Evolutionary conservation across 352 stramenopile species (phyloP), one percentile per base, ranked within the genome.

Genomic region (Globisporangium cystogenes): DNA sequence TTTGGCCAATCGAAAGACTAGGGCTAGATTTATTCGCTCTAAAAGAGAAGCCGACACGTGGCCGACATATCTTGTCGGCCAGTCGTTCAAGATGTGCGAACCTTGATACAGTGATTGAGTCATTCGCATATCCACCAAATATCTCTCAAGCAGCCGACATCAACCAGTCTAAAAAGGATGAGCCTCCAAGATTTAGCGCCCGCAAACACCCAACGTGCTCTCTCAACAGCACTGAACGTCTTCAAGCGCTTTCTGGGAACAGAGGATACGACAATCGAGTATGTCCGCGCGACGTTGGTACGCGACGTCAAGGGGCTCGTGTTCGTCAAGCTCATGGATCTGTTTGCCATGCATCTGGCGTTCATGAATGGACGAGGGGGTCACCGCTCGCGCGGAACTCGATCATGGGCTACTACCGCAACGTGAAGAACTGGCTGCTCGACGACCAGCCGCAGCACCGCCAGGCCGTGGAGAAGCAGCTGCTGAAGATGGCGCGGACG

Each of bases 391-490:
- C 50, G 3, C 33, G 21, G 15, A 42, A 35, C 26, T 42, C 39
- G 2, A 26, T 49, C 14, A 39, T 42, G 21, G 11, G 24, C 29
- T 55, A 55, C 50, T 42, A 48, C 18, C 16, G 15, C 20, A 16
- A 39, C 26, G 44, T 50, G 15, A 50, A 50, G 44, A 39, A 39
- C 26, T 39, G 26, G 18, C 26, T 39, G 27, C 44, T 39, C 27
- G 26, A 50, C 24, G 44, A 48, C 10, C 42, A 48, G 21, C 42
- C 42, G 24, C 42, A 48, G 23, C 42, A 48, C 21, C 42, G 42
- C 42, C 23, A 48, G n/a, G 42, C 23, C 23, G 7, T 48, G 4
- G 26, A 41, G 6, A 37, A 41, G 3, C 23, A 48, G 39, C 26
- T 55, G 18, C 26, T 33, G 1, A 27, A 41, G 49, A 31, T 37